phyloP scores from a whole-genome alignment of 2,329 filamentous ascomycete genomes.

The Didymellaceae sp. region DNA sequence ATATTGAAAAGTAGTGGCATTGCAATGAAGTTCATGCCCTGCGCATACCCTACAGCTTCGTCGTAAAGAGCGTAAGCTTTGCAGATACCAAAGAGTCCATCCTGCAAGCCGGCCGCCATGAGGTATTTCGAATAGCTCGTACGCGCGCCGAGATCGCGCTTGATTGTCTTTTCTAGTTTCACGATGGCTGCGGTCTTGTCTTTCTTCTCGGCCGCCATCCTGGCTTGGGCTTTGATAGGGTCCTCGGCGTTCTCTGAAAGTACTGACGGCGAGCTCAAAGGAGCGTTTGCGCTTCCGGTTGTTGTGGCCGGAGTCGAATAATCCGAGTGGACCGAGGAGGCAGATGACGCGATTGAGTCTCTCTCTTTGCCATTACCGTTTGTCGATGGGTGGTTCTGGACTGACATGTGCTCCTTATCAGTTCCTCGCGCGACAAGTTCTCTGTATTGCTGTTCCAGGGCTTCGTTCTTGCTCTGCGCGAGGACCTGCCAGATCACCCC shows the following conservation, averaged over 20 bases:
- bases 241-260: constrained; percentile 66
- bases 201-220: constrained; percentile 70
- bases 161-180: constrained; percentile 91
- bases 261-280: constrained; percentile 57
- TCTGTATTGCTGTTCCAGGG: constrained; percentile 84
- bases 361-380: constrained; percentile 64
- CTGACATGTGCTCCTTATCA: constrained; percentile 67
- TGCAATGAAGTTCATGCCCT: constrained; percentile 98
- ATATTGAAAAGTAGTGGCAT: constrained; percentile 98
- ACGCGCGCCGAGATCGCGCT: constrained; percentile 85
- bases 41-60: constrained; percentile 92
- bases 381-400: constrained; percentile 42
- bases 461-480: constrained; percentile 91
- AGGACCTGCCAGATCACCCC: constrained; percentile 99
- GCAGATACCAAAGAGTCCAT: constrained; percentile 92
- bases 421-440: constrained; percentile 82
- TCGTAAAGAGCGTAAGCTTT: constrained; percentile 98
- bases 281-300: constrained; percentile 50
- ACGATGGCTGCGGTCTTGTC: constrained; percentile 74
- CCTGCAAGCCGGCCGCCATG: constrained; percentile 87
- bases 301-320: constrained; percentile 68
- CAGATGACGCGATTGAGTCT: constrained; percentile 75
- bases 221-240: constrained; percentile 69
- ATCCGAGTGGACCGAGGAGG: constrained; percentile 84
- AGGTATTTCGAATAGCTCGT: constrained; percentile 98